Percentiles rank a stretch among this genome's conserved stretches.
phyloP scores from a whole-genome alignment of 805 yeast genomes.

The Cyberlindnera nakhonratchasimensis region DNA sequence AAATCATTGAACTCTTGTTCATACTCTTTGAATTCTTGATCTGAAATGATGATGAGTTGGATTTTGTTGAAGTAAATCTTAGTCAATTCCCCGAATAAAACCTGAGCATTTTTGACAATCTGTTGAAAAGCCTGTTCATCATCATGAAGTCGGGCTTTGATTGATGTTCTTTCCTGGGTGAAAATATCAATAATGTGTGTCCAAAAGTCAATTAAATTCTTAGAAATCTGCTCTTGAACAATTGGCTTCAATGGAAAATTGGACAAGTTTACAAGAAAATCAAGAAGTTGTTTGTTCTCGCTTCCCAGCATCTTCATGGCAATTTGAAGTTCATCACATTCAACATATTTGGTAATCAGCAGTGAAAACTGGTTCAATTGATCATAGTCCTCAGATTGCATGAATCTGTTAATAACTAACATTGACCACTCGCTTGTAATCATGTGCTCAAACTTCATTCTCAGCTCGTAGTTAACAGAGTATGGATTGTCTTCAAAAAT shows the following conservation, averaged over 20 bases:
- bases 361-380: slow-evolving; percentile 42
- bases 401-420: slow-evolving; percentile 34
- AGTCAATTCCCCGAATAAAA: slow-evolving; percentile 50
- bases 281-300: slow-evolving; percentile 39
- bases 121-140: slow-evolving; percentile 31
- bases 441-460: slow-evolving; percentile 22
- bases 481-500: slow-evolving; percentile 30
- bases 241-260: slow-evolving; percentile 55
- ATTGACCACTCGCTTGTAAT: slow-evolving; percentile 47
- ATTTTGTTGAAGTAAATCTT: slow-evolving; percentile 67
- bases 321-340: slow-evolving; percentile 42
- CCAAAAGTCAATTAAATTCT: slow-evolving; percentile 65
- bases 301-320: slow-evolving; percentile 35
- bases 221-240: slow-evolving; percentile 54
- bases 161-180: slow-evolving; percentile 44
- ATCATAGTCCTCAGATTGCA: slow-evolving; percentile 34
- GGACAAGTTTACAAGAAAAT: slow-evolving; percentile 50
- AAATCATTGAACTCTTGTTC: slow-evolving; percentile 57
- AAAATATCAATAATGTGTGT: slow-evolving; percentile 57
- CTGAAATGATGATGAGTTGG: slow-evolving; percentile 39
- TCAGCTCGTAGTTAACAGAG: slow-evolving; percentile 21
- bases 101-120: slow-evolving; percentile 32
- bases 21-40: slow-evolving; percentile 32
- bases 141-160: slow-evolving; percentile 32
- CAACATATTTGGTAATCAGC: slow-evolving; percentile 44